Conservation (phyloP, 495 filamentous ascomycete species). For the Penicillium parvum region DNA sequence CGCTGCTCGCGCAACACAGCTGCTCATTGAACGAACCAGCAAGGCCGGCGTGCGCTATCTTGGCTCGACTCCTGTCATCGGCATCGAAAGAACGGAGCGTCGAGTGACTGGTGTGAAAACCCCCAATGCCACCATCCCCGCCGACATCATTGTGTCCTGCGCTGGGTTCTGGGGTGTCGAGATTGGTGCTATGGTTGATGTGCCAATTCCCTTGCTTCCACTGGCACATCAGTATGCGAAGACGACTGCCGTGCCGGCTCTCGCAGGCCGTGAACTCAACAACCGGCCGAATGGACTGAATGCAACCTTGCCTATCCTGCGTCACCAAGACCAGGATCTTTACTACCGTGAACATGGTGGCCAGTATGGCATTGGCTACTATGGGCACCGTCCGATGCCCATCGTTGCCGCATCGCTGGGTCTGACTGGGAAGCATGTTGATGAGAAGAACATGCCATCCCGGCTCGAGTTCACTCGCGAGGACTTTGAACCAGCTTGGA, state of each 20-base stretch:
- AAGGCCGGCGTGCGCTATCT: slow-evolving; percentile 46
- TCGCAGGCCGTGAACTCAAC: slow-evolving; percentile 28
- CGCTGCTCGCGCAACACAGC: slow-evolving; percentile 45
- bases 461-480: slow-evolving; percentile 44
- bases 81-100: slow-evolving; percentile 29
- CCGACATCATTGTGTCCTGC: slow-evolving; percentile 48
- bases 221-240: slow-evolving; percentile 51
- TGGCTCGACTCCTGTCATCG: slow-evolving; percentile 41
- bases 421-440: slow-evolving; percentile 37
- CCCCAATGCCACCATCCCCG: slow-evolving; percentile 33
- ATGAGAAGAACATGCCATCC: slow-evolving; percentile 50
- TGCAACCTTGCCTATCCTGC: slow-evolving; percentile 43
- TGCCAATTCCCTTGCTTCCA: slow-evolving; percentile 45
- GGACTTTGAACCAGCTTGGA: slow-evolving; percentile 49
- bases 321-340: slow-evolving; percentile 50
- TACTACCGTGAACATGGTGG: slow-evolving; percentile 52
- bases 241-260: slow-evolving; percentile 36
- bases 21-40: slow-evolving; percentile 45
- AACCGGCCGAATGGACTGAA: slow-evolving; percentile 32
- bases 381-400: slow-evolving; percentile 50
- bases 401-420: slow-evolving; percentile 40
- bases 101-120: slow-evolving; percentile 44
- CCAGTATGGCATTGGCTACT: slow-evolving; percentile 50
- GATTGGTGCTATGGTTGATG: slow-evolving; percentile 46
- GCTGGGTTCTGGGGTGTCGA: slow-evolving; percentile 54